phyloP scores from a whole-genome alignment of 179 eudicot genomes.

The Beta macrorhiza region DNA sequence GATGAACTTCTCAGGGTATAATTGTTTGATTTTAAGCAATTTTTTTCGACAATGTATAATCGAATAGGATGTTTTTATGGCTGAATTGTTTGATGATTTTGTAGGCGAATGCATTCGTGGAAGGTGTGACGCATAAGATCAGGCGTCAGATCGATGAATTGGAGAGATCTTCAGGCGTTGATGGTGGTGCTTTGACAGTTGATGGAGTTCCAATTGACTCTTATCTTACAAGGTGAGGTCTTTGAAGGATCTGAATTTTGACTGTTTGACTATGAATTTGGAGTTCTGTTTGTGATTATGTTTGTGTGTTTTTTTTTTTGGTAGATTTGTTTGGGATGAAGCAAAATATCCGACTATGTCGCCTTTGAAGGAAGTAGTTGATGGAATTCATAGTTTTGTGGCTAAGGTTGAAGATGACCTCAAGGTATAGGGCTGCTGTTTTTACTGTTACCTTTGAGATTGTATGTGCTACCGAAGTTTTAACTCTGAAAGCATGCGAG shows the following conservation, averaged over 20 bases:
- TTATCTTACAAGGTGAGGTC: constrained; percentile 69
- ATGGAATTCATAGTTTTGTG: constrained; percentile 77
- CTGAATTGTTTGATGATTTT: neutral
- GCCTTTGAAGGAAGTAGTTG: constrained; percentile 78
- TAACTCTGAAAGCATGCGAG: neutral
- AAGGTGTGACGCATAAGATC: constrained; percentile 89
- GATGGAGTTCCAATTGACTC: constrained; percentile 97
- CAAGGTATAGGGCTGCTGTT: constrained; percentile 49
- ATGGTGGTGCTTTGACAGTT: constrained; percentile 77
- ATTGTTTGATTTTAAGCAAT: neutral
- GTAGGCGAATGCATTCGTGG: constrained; percentile 54
- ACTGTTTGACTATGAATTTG: constrained; percentile 14
- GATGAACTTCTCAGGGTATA: constrained; percentile 85
- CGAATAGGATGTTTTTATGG: neutral
- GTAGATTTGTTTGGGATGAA: constrained; percentile 95
- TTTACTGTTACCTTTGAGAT: neutral
- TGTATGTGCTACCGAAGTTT: neutral
- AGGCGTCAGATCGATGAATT: constrained; percentile 92
- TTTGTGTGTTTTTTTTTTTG: constrained; percentile 1
- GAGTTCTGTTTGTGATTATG: neutral
- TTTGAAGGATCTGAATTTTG: constrained; percentile 14
- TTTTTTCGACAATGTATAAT: neutral
- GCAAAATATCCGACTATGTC: constrained; percentile 94
- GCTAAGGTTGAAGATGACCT: constrained; percentile 97
- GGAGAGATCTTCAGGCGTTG: constrained; percentile 75